Conservation (phyloP, 1,284 basidiomycete species). For the Xanthoconium separans region DNA sequence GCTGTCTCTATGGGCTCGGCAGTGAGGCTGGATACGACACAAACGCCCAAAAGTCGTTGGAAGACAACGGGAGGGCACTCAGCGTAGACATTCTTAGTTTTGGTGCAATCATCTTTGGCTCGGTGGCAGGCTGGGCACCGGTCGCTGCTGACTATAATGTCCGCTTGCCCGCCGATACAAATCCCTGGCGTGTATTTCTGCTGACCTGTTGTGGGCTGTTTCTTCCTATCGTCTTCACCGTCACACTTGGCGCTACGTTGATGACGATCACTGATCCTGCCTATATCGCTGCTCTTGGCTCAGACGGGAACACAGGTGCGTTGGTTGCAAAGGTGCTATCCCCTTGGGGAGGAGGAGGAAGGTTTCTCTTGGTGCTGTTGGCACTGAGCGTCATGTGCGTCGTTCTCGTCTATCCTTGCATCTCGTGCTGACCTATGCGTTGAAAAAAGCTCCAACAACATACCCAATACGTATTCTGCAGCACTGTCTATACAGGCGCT, state of each 20-base stretch:
- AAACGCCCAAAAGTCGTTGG: constrained; percentile 42
- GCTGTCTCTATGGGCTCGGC: constrained; percentile 56
- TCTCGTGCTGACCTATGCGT: background rate
- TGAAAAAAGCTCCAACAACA: constrained; percentile 50
- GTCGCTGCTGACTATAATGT: constrained; percentile 59
- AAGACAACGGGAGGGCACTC: constrained; percentile 47
- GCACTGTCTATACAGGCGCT: constrained; percentile 58
- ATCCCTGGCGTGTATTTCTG: constrained; percentile 48
- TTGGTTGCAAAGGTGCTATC: constrained; percentile 43
- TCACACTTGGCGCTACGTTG: constrained; percentile 54
- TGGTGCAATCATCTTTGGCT: constrained; percentile 59
- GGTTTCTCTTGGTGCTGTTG: constrained; percentile 59
- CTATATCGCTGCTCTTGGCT: constrained; percentile 48
- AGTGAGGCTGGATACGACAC: constrained; percentile 50
- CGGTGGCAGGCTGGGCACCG: constrained; percentile 49
- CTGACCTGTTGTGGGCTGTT: constrained; percentile 59
- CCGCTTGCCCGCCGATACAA: constrained; percentile 46
- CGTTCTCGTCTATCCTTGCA: background rate
- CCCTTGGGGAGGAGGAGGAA: constrained; percentile 52
- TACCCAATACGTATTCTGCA: constrained; percentile 59
- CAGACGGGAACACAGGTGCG: constrained; percentile 48
- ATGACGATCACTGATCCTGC: constrained; percentile 54
- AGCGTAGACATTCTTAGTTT: constrained; percentile 52
- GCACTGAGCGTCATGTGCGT: constrained; percentile 51
- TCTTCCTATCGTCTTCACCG: constrained; percentile 53